phyloP scores from a whole-genome alignment of 805 yeast species.

The Candida koratica region DNA sequence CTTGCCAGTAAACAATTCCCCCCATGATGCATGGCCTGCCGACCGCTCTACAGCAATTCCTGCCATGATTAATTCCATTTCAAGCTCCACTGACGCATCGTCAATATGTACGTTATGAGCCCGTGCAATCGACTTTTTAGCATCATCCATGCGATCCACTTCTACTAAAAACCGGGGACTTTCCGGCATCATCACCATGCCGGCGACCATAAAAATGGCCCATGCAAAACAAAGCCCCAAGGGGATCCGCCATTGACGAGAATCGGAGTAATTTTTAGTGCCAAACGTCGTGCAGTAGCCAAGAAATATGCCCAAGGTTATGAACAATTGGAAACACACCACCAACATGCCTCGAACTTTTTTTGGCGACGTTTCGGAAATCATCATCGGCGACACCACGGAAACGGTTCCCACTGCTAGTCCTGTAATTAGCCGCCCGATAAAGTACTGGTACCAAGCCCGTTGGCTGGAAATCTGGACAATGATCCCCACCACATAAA shows the following conservation, averaged over 20 bases:
- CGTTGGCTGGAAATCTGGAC: constrained; percentile 54
- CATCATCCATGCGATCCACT: constrained; percentile 47
- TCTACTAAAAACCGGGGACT: constrained; percentile 62
- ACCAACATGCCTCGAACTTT: constrained; percentile 68
- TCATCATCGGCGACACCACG: constrained; percentile 62
- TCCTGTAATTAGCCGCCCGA: constrained; percentile 68
- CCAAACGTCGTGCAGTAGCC: constrained; percentile 67
- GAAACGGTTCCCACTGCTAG: constrained; percentile 71
- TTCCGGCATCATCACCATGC: constrained; percentile 62
- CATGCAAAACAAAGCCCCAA: constrained; percentile 51
- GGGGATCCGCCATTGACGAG: constrained; percentile 67
- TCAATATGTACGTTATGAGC: constrained; percentile 54
- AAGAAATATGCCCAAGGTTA: constrained; percentile 65
- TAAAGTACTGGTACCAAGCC: constrained; percentile 60
- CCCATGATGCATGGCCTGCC: constrained; percentile 67
- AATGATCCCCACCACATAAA: constrained; percentile 58
- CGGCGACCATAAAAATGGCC: constrained; percentile 47
- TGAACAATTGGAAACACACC: constrained; percentile 64
- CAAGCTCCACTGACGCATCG: constrained; percentile 50
- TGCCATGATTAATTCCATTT: constrained; percentile 51
- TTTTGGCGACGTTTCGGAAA: constrained; percentile 68
- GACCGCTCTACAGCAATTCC: constrained; percentile 57
- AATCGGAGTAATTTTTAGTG: constrained; percentile 48
- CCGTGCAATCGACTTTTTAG: constrained; percentile 49
- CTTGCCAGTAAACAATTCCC: constrained; percentile 56